These are phyloP conservation scores for Ophioceras dolichostomum DNA, from an alignment of 2,329 filamentous ascomycete species.

Conservation along the genomic window DNA sequence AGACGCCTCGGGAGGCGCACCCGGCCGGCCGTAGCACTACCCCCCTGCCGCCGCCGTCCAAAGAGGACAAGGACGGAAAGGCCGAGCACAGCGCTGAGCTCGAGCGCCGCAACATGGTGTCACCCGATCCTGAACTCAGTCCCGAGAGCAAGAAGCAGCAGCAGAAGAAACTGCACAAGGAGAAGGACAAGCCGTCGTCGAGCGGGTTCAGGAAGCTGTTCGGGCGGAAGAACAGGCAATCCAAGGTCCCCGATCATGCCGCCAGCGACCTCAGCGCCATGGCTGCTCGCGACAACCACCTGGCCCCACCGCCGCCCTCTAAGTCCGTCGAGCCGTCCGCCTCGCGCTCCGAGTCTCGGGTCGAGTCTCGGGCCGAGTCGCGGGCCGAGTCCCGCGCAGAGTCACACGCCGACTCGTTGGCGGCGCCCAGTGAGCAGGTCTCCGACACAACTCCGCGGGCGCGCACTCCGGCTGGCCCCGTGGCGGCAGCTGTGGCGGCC, in stretches of 20 bases:
- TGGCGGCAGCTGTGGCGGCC: slow-evolving; percentile 7
- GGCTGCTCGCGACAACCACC: slow-evolving; percentile 19
- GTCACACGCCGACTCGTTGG: slow-evolving; percentile 9
- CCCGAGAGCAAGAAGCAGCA: slow-evolving; percentile 34
- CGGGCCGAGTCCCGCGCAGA: too few species aligned
- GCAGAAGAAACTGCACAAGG: slow-evolving; percentile 42
- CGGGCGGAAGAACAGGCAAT: slow-evolving; percentile 44
- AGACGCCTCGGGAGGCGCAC: slow-evolving; percentile 20
- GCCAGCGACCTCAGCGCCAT: slow-evolving; percentile 37
- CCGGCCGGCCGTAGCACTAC: slow-evolving; percentile 12
- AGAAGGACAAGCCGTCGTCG: slow-evolving; percentile 12
- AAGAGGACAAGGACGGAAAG: slow-evolving; percentile 20
- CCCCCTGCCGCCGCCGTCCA: slow-evolving; percentile 22
- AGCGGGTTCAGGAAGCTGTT: slow-evolving; percentile 55
- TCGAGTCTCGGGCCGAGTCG: too few species aligned
- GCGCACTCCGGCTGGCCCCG: slow-evolving; percentile 8
- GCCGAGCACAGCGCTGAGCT: slow-evolving; percentile 18
- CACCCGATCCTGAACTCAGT: slow-evolving; percentile 27
- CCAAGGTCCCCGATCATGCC: slow-evolving; percentile 43
- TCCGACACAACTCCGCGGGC: slow-evolving; percentile 9
- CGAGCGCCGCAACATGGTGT: slow-evolving; percentile 22
- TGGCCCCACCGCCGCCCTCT: slow-evolving; percentile 8
- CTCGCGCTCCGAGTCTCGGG: slow-evolving; percentile 11
- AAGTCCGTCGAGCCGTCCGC: slow-evolving; percentile 14
- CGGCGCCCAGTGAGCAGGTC: slow-evolving; percentile 13